Evolutionary conservation across 108 stramenopile genomes (phyloP).

Genomic region (Skeletonema menzelii): DNA sequence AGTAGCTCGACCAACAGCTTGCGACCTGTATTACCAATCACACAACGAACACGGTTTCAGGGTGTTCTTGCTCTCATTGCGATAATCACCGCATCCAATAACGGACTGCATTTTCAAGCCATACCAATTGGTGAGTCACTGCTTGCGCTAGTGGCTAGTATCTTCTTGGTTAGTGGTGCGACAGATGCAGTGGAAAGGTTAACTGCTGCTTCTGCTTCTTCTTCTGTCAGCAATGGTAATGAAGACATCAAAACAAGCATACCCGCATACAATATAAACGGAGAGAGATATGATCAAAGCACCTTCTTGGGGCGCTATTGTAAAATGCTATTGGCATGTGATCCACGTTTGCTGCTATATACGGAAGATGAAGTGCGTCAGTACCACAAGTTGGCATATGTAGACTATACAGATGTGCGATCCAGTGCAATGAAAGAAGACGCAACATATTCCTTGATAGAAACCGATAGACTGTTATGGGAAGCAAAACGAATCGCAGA

Average conservation of each 20-base stretch:
- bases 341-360: constrained; percentile 55
- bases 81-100: constrained; percentile 8
- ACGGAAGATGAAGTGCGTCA: constrained; percentile 37
- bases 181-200: constrained; percentile 7
- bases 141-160: not conserved
- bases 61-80: constrained; percentile 1
- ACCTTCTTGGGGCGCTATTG: constrained; percentile 58
- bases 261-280: not conserved
- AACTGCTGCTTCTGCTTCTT: not conserved
- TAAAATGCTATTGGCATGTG: constrained; percentile 65
- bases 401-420: not conserved
- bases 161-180: constrained; percentile 9
- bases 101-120: constrained; percentile 3
- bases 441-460: not conserved
- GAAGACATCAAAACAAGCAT: not conserved
- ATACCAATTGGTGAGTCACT: constrained; percentile 1
- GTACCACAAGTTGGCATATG: not conserved
- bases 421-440: not conserved
- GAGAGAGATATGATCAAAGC: constrained; percentile 46
- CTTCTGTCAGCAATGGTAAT: not conserved
- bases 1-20: not conserved
- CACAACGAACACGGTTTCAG: constrained; percentile 8
- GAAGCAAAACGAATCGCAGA: constrained; percentile 16
- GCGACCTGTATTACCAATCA: not conserved
- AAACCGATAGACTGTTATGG: constrained; percentile 9